Evolutionary conservation across 495 filamentous ascomycete species (phyloP).

Genomic region (Podospora pseudocomata): DNA sequence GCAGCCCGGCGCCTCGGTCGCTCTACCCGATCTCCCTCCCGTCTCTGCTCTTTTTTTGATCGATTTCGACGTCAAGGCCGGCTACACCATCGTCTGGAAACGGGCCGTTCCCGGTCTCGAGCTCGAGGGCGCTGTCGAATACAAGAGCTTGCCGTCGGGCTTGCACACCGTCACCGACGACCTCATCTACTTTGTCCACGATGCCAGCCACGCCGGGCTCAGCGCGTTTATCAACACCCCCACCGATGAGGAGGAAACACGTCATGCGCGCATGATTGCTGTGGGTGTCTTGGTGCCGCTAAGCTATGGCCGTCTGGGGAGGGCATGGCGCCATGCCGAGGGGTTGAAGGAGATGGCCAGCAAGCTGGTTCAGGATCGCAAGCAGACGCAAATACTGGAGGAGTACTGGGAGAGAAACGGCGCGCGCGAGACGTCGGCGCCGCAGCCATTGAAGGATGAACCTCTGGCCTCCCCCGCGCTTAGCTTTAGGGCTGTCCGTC

Average conservation of each 20-base stretch:
- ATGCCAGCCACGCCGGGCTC: conserved; percentile 72
- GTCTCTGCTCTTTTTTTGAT: conserved; percentile 83
- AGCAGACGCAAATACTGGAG: conserved; percentile 59
- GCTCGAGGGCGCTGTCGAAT: conserved; percentile 87
- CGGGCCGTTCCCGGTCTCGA: conserved; percentile 66
- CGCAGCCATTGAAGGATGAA: conserved; percentile 51
- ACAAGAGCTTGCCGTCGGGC: conserved; percentile 88
- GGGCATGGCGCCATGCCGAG: conserved; percentile 84
- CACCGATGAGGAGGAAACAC: conserved; percentile 67
- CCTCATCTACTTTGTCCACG: conserved; percentile 89
- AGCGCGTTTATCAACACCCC: conserved; percentile 87
- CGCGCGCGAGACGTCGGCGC: conserved; percentile 44
- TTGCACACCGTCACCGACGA: conserved; percentile 85
- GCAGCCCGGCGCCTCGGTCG: conserved; percentile 25
- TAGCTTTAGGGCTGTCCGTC: conserved; percentile 31
- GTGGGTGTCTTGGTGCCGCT: conserved; percentile 85
- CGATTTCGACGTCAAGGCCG: conserved; percentile 80
- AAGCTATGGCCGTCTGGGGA: conserved; percentile 80
- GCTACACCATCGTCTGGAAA: conserved; percentile 86
- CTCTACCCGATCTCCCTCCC: conserved; percentile 59
- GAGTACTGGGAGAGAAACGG: conserved; percentile 75
- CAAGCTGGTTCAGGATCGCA: conserved; percentile 50
- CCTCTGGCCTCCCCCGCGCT: conserved; percentile 51
- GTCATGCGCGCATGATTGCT: conserved; percentile 89
- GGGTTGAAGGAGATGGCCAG: conserved; percentile 70